A percentile compares a stretch with the other conserved stretches of the same genome.
Evolutionary conservation across 805 yeast genomes (phyloP).

Genomic region (Kodamaea kaohsiungensis): DNA sequence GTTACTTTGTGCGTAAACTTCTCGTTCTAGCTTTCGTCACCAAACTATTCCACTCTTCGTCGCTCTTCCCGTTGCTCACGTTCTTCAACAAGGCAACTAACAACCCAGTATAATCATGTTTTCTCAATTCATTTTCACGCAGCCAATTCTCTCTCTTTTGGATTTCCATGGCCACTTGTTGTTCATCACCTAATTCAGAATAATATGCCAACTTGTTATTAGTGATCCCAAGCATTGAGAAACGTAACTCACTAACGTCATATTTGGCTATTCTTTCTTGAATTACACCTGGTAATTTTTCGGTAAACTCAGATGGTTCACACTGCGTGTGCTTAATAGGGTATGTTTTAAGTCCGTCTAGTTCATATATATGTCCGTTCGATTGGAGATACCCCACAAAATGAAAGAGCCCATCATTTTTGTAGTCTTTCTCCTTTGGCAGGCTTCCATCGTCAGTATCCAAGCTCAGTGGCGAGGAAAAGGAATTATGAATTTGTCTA

Average conservation of each 20-base stretch:
- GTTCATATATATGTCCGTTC: constrained; percentile 52
- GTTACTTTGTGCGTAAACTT: constrained; percentile 7
- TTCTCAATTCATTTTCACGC: constrained; percentile 54
- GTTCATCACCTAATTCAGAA: constrained; percentile 40
- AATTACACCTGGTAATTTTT: constrained; percentile 46
- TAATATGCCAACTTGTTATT: constrained; percentile 47
- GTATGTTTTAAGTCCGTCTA: constrained; percentile 59
- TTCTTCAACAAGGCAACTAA: constrained; percentile 47
- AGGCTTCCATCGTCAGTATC: constrained; percentile 46
- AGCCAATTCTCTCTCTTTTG: constrained; percentile 53
- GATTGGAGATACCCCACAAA: constrained; percentile 55
- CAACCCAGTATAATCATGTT: constrained; percentile 54
- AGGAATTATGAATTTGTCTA: constrained; percentile 60
- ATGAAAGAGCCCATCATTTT: constrained; percentile 58
- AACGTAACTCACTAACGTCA: constrained; percentile 51
- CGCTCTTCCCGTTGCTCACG: constrained; percentile 34
- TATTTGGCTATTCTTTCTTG: constrained; percentile 48
- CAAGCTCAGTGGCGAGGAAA: constrained; percentile 57
- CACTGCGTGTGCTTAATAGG: constrained; percentile 55
- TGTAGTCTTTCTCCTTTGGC: constrained; percentile 27
- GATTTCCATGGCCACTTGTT: constrained; percentile 39
- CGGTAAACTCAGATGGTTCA: constrained; percentile 39
- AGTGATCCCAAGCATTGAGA: constrained; percentile 55
- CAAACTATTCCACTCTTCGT: constrained; percentile 39
- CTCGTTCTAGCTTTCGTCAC: constrained; percentile 26